Percentiles rank a stretch among this genome's conserved stretches.
phyloP scores from a whole-genome alignment of 2,329 filamentous ascomycete species.

The Sordariomycetes sp. region DNA sequence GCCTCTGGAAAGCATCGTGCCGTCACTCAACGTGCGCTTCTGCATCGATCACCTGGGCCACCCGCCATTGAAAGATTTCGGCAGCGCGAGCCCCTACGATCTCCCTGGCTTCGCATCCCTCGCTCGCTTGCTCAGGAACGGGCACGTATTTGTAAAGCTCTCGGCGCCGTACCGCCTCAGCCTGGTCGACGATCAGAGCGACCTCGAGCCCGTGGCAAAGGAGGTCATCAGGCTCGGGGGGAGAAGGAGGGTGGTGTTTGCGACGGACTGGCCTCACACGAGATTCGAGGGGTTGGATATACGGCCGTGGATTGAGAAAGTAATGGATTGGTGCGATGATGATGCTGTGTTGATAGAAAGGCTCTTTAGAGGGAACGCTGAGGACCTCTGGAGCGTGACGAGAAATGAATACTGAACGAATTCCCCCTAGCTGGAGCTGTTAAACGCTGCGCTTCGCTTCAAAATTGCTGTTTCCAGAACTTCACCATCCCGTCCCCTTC shows the following conservation, averaged over 20 bases:
- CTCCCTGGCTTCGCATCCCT: constrained; percentile 40
- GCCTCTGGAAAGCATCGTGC: constrained; percentile 37
- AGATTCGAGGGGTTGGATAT: constrained; percentile 46
- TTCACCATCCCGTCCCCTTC: too few relatives aligned
- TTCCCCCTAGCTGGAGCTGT: too few relatives aligned
- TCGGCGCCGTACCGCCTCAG: constrained; percentile 47
- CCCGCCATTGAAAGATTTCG: constrained; percentile 24
- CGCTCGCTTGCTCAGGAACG: constrained; percentile 31
- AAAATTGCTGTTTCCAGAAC: too few relatives aligned
- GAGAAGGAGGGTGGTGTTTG: constrained; percentile 38
- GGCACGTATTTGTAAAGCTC: constrained; percentile 44
- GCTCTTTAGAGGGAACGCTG: constrained; percentile 46
- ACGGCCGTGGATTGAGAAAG: constrained; percentile 40
- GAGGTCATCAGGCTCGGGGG: constrained; percentile 34
- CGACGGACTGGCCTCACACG: constrained; percentile 54
- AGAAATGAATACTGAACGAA: background rate
- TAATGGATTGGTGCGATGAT: constrained; percentile 41
- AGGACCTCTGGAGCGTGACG: constrained; percentile 32
- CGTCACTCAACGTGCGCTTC: constrained; percentile 37
- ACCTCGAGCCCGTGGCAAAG: constrained; percentile 33
- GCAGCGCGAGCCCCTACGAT: constrained; percentile 27
- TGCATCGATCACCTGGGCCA: constrained; percentile 53
- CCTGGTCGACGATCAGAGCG: constrained; percentile 23
- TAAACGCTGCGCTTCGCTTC: too few relatives aligned
- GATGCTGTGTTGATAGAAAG: constrained; percentile 33